phyloP scores from a whole-genome alignment of 1,139 yeast species.

The Blastobotrys aristatus region DNA sequence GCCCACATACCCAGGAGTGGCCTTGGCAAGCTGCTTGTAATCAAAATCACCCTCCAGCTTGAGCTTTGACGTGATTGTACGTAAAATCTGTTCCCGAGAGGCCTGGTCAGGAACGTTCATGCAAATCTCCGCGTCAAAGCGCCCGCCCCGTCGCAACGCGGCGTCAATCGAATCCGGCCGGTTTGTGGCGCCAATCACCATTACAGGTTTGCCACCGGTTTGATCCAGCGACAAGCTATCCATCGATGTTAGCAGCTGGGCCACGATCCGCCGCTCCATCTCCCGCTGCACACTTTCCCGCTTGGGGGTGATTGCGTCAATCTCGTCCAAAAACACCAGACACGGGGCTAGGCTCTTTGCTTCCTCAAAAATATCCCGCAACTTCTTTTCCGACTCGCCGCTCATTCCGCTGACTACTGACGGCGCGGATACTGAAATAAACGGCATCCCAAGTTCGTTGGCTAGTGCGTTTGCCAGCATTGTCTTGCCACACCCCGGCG shows the following conservation, averaged over 20 bases:
- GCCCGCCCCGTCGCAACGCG: conserved; percentile 92
- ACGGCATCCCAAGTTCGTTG: conserved; percentile 90
- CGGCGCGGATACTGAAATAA: conserved; percentile 88
- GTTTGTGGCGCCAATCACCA: conserved; percentile 94
- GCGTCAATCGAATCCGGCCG: conserved; percentile 96
- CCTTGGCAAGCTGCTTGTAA: conserved; percentile 68
- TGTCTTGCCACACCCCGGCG: conserved; percentile 99
- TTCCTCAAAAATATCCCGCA: conserved; percentile 89
- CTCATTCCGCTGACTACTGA: conserved; percentile 99
- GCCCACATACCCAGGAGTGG: conserved; percentile 98
- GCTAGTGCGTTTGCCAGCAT: conserved; percentile 95
- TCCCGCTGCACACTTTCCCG: conserved; percentile 98
- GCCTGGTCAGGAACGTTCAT: conserved; percentile 87
- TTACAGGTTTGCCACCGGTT: conserved; percentile 89
- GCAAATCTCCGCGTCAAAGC: conserved; percentile 93
- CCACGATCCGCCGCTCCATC: conserved; percentile 96
- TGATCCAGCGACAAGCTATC: conserved; percentile 85
- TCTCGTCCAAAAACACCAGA: conserved; percentile 86
- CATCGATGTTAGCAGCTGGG: conserved; percentile 89
- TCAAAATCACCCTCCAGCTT: conserved; percentile 70
- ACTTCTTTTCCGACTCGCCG: conserved; percentile 95
- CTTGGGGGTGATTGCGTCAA: conserved; percentile 97
- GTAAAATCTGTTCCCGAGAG: conserved; percentile 70
- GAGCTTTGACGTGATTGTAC: conserved; percentile 57
- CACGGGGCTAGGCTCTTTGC: conserved; percentile 91